A percentile compares a stretch with the other conserved stretches of the same genome.
phyloP scores from a whole-genome alignment of 2,329 filamentous ascomycete species.

The Aspergillus niger region DNA sequence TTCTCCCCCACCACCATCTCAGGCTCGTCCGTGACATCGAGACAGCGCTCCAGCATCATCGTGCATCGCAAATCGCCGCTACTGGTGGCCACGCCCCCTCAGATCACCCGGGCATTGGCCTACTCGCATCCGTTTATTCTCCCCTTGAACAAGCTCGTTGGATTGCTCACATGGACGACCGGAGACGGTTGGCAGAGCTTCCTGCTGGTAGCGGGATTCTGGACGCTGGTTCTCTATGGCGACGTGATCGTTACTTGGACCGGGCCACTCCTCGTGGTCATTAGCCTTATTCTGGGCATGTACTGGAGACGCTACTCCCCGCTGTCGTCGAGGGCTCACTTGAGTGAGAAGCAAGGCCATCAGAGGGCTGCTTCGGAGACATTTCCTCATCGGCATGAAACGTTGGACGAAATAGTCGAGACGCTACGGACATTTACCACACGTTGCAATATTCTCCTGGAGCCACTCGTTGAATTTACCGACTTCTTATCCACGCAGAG shows the following conservation, averaged over 20 bases:
- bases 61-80: slow-evolving; percentile 96
- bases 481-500: slow-evolving; percentile 91
- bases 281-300: slow-evolving; percentile 84
- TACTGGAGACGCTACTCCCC: slow-evolving; percentile 88
- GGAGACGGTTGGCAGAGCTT: slow-evolving; percentile 97
- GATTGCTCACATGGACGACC: slow-evolving; percentile 89
- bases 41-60: slow-evolving; percentile 85
- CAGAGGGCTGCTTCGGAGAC: slow-evolving; percentile 59
- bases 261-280: slow-evolving; percentile 79
- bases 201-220: slow-evolving; percentile 79
- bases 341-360: slow-evolving; percentile 62
- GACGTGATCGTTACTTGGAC: slow-evolving; percentile 78
- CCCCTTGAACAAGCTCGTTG: slow-evolving; percentile 81
- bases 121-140: slow-evolving; percentile 95
- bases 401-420: slow-evolving; percentile 94
- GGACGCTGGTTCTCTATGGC: slow-evolving; percentile 83
- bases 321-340: slow-evolving; percentile 81
- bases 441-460: slow-evolving; percentile 86
- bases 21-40: slow-evolving; percentile 66
- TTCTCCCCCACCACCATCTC: slow-evolving; percentile 85
- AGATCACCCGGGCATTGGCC: slow-evolving; percentile 88
- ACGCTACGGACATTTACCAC: slow-evolving; percentile 87
- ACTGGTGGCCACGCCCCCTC: slow-evolving; percentile 87
- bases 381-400: slow-evolving; percentile 82
- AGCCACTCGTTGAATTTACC: slow-evolving; percentile 83